These are phyloP conservation scores for Fusarium heterosporum DNA, from an alignment of 2,329 filamentous ascomycete species.

Conservation along the genomic window DNA sequence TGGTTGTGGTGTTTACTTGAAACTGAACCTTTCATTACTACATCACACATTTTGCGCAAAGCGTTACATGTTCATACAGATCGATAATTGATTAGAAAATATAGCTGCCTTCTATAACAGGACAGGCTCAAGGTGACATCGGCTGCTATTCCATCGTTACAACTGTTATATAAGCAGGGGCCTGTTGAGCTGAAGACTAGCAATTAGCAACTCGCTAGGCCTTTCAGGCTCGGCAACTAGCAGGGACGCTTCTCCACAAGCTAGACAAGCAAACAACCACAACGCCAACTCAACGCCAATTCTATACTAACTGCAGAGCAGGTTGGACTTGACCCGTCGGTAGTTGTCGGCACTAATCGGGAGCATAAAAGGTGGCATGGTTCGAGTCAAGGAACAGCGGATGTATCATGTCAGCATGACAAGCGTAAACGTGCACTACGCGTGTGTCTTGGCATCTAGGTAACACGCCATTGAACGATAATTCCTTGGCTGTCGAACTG, in stretches of 20 bases:
- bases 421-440: slow-evolving; percentile 6
- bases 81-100: neutral
- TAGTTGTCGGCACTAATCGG: slow-evolving; percentile 5
- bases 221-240: slow-evolving; percentile 1
- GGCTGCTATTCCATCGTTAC: neutral
- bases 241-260: neutral
- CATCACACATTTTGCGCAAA: too few species aligned
- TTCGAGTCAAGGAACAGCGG: neutral
- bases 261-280: neutral
- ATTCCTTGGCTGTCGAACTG: neutral
- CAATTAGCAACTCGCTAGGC: neutral
- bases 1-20: neutral
- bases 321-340: slow-evolving; percentile 2
- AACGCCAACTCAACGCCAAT: neutral
- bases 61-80: neutral
- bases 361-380: neutral
- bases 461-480: neutral
- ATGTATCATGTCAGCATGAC: slow-evolving; percentile 11
- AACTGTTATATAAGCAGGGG: neutral
- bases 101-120: neutral
- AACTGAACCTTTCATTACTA: neutral
- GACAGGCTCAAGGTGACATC: neutral
- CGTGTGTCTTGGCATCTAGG: slow-evolving; percentile 19
- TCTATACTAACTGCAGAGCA: neutral
- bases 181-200: slow-evolving; percentile 1